Evolutionary conservation across 2,329 filamentous ascomycete genomes (phyloP).

Genomic region (Talaromyces albobiverticillius): DNA sequence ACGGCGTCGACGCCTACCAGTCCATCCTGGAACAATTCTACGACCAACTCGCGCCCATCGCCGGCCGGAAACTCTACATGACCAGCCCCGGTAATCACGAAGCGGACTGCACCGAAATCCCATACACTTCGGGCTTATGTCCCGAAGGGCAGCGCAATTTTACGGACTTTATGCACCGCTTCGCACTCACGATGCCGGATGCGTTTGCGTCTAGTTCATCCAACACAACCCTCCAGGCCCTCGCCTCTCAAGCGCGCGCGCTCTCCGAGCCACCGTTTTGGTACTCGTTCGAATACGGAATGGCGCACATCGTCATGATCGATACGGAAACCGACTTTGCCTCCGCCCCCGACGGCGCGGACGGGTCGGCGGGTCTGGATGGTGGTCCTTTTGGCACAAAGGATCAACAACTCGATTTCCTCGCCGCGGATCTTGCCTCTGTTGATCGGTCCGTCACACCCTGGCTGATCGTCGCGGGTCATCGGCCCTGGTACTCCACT

Average conservation of each 20-base stretch:
- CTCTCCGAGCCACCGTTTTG: constrained; percentile 36
- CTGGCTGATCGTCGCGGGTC: constrained; percentile 49
- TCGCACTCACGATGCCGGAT: constrained; percentile 52
- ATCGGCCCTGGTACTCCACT: constrained; percentile 50
- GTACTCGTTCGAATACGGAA: constrained; percentile 61
- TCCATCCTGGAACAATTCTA: constrained; percentile 59
- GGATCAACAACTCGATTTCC: constrained; percentile 54
- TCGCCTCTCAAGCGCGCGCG: constrained; percentile 27
- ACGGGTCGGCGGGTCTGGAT: constrained; percentile 42
- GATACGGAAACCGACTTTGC: constrained; percentile 59
- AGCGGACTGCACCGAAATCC: constrained; percentile 43
- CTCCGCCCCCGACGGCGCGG: constrained; percentile 46
- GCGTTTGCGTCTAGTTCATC: constrained; percentile 51
- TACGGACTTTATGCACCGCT: constrained; percentile 58
- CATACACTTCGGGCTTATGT: constrained; percentile 10
- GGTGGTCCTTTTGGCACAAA: constrained; percentile 50
- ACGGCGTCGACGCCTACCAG: constrained; percentile 53
- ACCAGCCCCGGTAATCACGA: constrained; percentile 60
- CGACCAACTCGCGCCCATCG: constrained; percentile 53
- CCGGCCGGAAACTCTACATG: constrained; percentile 57
- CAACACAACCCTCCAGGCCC: constrained; percentile 33
- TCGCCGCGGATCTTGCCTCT: constrained; percentile 54
- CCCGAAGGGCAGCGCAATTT: constrained; percentile 57
- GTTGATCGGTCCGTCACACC: constrained; percentile 57
- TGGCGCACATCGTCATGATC: constrained; percentile 55